phyloP scores from a whole-genome alignment of 2,329 filamentous ascomycete genomes.

The Fusarium pseudocircinatum region DNA sequence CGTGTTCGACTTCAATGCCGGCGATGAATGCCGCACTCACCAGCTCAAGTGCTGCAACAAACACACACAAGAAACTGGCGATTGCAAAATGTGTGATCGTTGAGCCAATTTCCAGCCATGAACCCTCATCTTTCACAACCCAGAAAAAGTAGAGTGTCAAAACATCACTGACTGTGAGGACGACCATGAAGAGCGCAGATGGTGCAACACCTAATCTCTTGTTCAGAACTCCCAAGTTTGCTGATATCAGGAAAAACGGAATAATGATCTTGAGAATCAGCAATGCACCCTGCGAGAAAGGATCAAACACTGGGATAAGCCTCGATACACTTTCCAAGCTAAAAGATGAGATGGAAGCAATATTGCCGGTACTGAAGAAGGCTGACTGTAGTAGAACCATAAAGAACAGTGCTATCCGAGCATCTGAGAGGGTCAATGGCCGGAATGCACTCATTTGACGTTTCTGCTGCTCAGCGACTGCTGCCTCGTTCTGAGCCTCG shows the following conservation, averaged over 20 bases:
- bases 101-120: conserved; percentile 96
- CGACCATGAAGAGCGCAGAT: conserved; percentile 90
- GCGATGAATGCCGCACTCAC: conserved; percentile 84
- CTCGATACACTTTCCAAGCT: conserved; percentile 89
- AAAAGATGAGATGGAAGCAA: conserved; percentile 93
- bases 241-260: conserved; percentile 90
- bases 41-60: conserved; percentile 87
- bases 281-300: conserved; percentile 88
- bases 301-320: conserved; percentile 90
- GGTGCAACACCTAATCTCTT: conserved; percentile 83
- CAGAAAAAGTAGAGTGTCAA: conserved; percentile 97
- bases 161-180: conserved; percentile 90
- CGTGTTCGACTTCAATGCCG: conserved; percentile 74
- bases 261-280: conserved; percentile 91
- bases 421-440: conserved; percentile 81
- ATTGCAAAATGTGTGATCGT: conserved; percentile 97
- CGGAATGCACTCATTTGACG: conserved; percentile 57
- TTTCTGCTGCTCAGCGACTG: conserved; percentile 15
- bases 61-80: conserved; percentile 87
- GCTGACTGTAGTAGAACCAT: conserved; percentile 93
- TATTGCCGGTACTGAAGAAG: conserved; percentile 97
- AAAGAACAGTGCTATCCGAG: conserved; percentile 91
- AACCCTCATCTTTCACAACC: conserved; percentile 95
- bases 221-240: conserved; percentile 94
- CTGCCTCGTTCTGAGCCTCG: conserved; percentile 32